A percentile compares a stretch with the other conserved stretches of the same genome.
Evolutionary conservation across 139 green algal genomes (phyloP).

Genomic region (Auxenochlorella pyrenoidosa): DNA sequence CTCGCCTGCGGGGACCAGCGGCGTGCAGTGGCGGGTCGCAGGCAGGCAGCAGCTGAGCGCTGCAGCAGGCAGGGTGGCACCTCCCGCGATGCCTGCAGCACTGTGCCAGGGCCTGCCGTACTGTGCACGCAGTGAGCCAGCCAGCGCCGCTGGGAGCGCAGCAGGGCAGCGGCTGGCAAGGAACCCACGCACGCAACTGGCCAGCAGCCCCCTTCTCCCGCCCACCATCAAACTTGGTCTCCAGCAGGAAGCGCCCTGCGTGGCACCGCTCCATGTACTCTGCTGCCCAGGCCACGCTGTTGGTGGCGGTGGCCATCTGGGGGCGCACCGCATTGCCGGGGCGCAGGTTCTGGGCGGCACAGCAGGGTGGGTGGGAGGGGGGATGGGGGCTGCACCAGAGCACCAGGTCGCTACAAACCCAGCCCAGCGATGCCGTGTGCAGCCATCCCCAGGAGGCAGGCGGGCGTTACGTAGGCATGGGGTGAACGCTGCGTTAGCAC

Average conservation of each 20-base stretch:
- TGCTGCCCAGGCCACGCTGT: conserved; percentile 39
- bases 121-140: too few relatives aligned
- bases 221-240: conserved; percentile 87
- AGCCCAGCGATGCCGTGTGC: too few relatives aligned
- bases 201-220: not conserved
- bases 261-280: conserved; percentile 43
- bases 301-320: conserved; percentile 56
- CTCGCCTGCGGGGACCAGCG: conserved; percentile 41
- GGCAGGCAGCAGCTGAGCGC: too few relatives aligned
- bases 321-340: conserved; percentile 53
- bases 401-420: too few relatives aligned
- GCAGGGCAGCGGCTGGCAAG: too few relatives aligned
- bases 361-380: not conserved
- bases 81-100: too few relatives aligned
- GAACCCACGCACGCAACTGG: not conserved
- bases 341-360: conserved; percentile 54
- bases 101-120: too few relatives aligned
- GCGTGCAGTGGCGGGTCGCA: not conserved
- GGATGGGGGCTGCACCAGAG: too few relatives aligned
- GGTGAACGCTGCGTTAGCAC: not conserved
- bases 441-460: not conserved
- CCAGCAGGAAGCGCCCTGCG: conserved; percentile 64
- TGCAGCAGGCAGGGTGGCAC: too few relatives aligned
- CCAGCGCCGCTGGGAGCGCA: not conserved
- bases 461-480: not conserved